These are phyloP conservation scores for Monosporascus cannonballus DNA, from an alignment of 2,329 filamentous ascomycete genomes.

Conservation along the genomic window DNA sequence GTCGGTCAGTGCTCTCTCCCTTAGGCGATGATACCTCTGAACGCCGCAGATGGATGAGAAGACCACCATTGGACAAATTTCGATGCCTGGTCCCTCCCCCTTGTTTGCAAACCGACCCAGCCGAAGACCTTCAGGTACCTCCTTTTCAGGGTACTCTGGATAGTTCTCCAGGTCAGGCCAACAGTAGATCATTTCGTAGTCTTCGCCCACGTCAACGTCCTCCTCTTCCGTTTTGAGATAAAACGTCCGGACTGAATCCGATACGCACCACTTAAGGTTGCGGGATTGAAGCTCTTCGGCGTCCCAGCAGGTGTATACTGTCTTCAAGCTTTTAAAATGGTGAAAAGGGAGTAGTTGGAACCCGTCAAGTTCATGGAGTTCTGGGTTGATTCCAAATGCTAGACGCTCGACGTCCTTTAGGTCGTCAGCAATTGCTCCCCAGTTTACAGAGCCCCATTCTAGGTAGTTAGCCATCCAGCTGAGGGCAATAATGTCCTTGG, in stretches of 20 bases:
- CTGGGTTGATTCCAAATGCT: conserved; percentile 7
- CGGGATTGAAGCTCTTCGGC: neutral
- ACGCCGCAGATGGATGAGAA: conserved; percentile 7
- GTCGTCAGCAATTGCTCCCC: conserved; percentile 2
- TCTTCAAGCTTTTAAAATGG: conserved; percentile 4
- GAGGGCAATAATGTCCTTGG: conserved; percentile 22
- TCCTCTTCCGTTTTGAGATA: conserved; percentile 12
- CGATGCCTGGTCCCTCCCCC: neutral
- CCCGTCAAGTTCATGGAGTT: neutral
- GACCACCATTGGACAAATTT: conserved; percentile 11
- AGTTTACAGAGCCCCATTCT: neutral
- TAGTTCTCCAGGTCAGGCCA: conserved; percentile 23
- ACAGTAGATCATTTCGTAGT: conserved; percentile 18
- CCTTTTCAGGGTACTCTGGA: neutral
- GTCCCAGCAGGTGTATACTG: conserved; percentile 12
- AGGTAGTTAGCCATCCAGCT: neutral
- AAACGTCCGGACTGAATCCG: conserved; percentile 14
- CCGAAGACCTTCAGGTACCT: neutral
- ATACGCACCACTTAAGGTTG: conserved; percentile 19
- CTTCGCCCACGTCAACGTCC: conserved; percentile 10
- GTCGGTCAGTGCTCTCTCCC: neutral
- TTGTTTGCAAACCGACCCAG: neutral
- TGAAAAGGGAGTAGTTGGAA: neutral
- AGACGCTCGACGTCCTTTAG: conserved; percentile 13
- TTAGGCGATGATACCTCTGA: conserved; percentile 3